Evolutionary conservation across 352 stramenopile species (phyloP), one percentile per base, ranked within the genome.

Genomic region (Plasmopara muralis): DNA sequence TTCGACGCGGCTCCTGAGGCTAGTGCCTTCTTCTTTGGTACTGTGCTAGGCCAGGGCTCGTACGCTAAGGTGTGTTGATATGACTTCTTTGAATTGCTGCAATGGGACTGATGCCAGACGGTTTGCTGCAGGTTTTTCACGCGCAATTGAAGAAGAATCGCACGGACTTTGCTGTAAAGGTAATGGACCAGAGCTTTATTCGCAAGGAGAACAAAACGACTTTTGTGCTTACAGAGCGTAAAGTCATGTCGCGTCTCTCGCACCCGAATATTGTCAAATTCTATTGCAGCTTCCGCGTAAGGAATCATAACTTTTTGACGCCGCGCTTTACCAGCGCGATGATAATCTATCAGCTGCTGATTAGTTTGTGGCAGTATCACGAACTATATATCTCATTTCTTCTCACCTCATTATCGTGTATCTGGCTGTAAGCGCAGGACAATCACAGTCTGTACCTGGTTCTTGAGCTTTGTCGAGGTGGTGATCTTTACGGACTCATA

Each of bases 181-280:
- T 96, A 46, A 96, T 96, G 85, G 85, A 96, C 56, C 85, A 96
- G 64, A 68, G 62, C 51, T 92, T 91, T 55, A 94, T 96, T 44
- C 83, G 83, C 67, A 91, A 90, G 62, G 87, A 95, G 62, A 95
- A 95, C 62, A 95, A 96, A 63, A 85, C 85, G 39, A 81, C 74
- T n/a, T 91, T 93, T 53, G 83, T 95, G 47, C 77, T 96, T 50
- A 95, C 84, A n/a, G 87, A 96, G 66, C 78, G 82, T 56, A 89
- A 89, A 49, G 83, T 96, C 55, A 86, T 95, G 68, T 93, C 84
- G 49, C 83, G 81, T 16, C 57, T 96, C n/a, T 64, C 67, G 43
- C 83, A 96, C 55, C 82, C 87, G 12, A 86, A 87, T 64, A 93
- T 96, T 40, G 80, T 95, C 59, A 83, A 83, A 62, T 91, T 96